phyloP scores from a whole-genome alignment of 495 filamentous ascomycete genomes.

The Pyronema domesticum region DNA sequence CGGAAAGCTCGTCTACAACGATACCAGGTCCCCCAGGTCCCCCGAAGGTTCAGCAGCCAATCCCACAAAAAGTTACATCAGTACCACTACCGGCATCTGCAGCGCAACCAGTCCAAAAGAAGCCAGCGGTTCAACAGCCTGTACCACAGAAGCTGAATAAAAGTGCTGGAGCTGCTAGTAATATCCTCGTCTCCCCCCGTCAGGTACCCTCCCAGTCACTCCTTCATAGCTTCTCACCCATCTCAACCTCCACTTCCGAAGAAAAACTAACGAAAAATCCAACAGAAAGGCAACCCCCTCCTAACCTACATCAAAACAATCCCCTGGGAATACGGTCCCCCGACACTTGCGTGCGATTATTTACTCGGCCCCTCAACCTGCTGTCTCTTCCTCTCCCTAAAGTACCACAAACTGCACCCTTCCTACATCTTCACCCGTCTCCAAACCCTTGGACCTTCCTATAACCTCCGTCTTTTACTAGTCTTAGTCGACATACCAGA shows the following conservation, averaged over 20 bases:
- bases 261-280: neutral
- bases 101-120: constrained; percentile 3
- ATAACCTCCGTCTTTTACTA: constrained; percentile 65
- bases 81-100: constrained; percentile 1
- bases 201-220: constrained; percentile 11
- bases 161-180: constrained; percentile 32
- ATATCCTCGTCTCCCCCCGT: constrained; percentile 50
- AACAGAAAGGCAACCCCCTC: constrained; percentile 87
- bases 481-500: constrained; percentile 86
- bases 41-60: neutral
- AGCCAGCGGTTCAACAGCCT: constrained; percentile 43
- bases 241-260: neutral
- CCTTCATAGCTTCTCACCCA: neutral
- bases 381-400: constrained; percentile 79
- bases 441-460: constrained; percentile 56
- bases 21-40: neutral
- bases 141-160: constrained; percentile 48
- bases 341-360: constrained; percentile 81
- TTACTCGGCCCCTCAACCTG: constrained; percentile 75
- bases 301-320: constrained; percentile 61
- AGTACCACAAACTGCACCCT: constrained; percentile 80
- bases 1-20: neutral
- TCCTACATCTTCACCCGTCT: constrained; percentile 96
- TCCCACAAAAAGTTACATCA: neutral
- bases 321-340: constrained; percentile 76